Base-by-base conservation (phyloP, 495 filamentous ascomycete genomes). In the Alectoria sarmentosa region DNA sequence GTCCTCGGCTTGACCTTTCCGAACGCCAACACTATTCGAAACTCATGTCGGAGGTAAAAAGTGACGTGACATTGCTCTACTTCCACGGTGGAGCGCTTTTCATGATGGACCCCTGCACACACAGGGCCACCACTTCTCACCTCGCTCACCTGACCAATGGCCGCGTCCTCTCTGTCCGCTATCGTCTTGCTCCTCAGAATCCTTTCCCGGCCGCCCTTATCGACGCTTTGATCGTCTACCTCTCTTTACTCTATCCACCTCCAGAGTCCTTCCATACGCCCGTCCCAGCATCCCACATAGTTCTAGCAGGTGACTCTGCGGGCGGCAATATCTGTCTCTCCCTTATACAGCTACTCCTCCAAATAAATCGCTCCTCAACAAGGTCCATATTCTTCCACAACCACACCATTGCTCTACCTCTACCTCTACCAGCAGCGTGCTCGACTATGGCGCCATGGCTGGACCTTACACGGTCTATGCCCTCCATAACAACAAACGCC, bases 11-110 rank as follows among this genome's bases (percentile, higher is more conserved):
- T 0, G 76, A 80, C 6, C 79, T 90, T 37, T 80, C 85, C 1
- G 89, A 96, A 68, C 76, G 78, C 59, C 80, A 87, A 66, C 91
- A 90, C 70, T 97, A 91, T 73, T 76, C 75, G 58, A 79, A 81
- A 58, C 72, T 97, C 76, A 86, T 89, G 78, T 83, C 81, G 68
- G 91, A 95, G 52, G 80, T 84, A 34, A 81, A 73, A 14, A 83
- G 78, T 30, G 78, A 84, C n/a, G 82, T 82, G 41, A 92, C 90
- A 0, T 74, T 96, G 1, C 76, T 96, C 36, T 96, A 91, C 71
- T 87, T 96, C 72, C 93, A 98, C 72, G 93, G 93, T 52, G 93
- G 93, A 38, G 91, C 86, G n/a, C 88, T 89, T 76, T 91, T 76
- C 61, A 71, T 96, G 60, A 84, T 91, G 80, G 91, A 93, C 63